Base-by-base conservation (phyloP, 176 grass and related monocot species). In the Puccinellia tenuiflora region DNA sequence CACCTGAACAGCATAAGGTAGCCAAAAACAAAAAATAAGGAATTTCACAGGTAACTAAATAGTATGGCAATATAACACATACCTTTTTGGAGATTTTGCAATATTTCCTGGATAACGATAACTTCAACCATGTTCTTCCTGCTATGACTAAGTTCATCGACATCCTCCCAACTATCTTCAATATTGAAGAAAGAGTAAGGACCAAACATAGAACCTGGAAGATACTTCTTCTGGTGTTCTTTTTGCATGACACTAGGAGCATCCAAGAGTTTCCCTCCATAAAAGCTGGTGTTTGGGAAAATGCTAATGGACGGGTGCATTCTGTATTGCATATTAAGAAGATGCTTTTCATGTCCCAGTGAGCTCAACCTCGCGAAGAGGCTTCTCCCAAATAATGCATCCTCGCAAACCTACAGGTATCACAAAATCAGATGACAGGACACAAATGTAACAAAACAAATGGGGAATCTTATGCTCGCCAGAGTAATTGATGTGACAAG, bases 301-400 rank as follows among this genome's bases (percentile, higher is more conserved):
- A 90, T 75, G 73, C 94, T 97, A 63, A 97, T 94, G 14, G 51
- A 88, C 33, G 94, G 94, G 64, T 97, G 94, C 94, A 97, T 97
- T 74, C 94, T 88, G 68, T 93, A 97, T 68, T 97, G 94, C 87
- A 91, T 72, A 75, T 90, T 92, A 24, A 97, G 82, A 66, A 94
- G 63, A 84, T 93, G 75, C 20, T 92, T 93, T 86, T 88, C 65
- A 7, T 93, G 89, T 38, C 89, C 91, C 38, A 91, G 64, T 86
- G 89, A 91, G 91, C 87, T 97, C 78, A 97, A 63, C 59, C 94
- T 97, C 63, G 88, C 85, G 15, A 93, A 97, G 50, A 91, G 79
- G 66, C 91, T 97, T 75, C 94, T 93, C 33, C 91, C 87, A 52
- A 94, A 93, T 71, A 79, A 81, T 25, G 91, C 91, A 83, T 88